Percentiles rank a stretch among this genome's conserved stretches.
Evolutionary conservation across 768 basidiomycete genomes (phyloP).

Genomic region (Crepidotus variabilis): DNA sequence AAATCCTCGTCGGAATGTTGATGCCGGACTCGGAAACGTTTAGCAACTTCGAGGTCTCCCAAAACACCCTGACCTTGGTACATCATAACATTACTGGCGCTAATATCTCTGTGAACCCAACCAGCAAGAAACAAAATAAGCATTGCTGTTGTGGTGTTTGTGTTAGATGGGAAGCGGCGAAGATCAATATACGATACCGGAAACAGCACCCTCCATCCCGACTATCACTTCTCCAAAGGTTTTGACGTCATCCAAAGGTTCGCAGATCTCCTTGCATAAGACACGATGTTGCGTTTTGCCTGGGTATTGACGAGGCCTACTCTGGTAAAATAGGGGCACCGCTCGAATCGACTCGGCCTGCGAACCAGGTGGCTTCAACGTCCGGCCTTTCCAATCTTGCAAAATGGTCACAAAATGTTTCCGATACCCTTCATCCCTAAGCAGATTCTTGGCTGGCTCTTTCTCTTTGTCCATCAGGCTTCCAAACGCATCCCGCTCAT

Average conservation of each 20-base stretch:
- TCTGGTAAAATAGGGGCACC: not conserved
- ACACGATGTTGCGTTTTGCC: too few species aligned
- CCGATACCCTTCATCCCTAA: not conserved
- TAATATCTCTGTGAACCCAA: not conserved
- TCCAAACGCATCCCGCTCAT: not conserved
- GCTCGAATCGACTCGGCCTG: not conserved
- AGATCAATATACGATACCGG: not conserved
- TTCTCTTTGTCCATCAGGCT: not conserved
- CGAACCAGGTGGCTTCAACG: not conserved
- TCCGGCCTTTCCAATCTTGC: not conserved
- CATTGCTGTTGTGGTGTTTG: too few species aligned
- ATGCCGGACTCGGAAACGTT: not conserved
- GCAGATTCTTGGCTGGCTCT: not conserved
- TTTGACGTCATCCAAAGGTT: too few species aligned
- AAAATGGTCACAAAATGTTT: not conserved
- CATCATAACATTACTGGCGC: not conserved
- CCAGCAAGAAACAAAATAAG: not conserved
- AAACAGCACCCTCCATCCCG: not conserved
- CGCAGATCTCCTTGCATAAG: too few species aligned
- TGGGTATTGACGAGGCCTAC: not conserved
- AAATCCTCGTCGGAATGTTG: not conserved
- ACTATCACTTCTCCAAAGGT: not conserved
- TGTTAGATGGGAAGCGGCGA: not conserved
- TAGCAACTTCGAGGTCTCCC: not conserved
- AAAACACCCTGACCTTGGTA: not conserved